Evolutionary conservation across 192 early-diverging fungal species (phyloP).

Genomic region (Helicostylum pulchrum): DNA sequence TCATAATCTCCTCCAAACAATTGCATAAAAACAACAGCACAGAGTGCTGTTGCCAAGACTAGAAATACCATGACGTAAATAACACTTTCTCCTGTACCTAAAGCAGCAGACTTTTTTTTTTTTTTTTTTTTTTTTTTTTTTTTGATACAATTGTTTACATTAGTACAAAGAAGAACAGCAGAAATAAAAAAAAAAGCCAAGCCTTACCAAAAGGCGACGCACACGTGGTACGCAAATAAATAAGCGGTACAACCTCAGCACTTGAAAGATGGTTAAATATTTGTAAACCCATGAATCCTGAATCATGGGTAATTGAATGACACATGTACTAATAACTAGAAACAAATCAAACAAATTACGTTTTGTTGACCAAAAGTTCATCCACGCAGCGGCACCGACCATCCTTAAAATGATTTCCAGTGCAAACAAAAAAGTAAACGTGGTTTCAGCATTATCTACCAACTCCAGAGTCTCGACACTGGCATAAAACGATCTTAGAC

Average conservation of each 20-base stretch:
- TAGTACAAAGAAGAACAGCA: background rate
- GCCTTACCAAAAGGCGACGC: constrained; percentile 42
- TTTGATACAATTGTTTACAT: background rate
- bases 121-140: too few species aligned
- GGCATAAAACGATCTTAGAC: constrained; percentile 36
- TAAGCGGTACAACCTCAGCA: constrained; percentile 43
- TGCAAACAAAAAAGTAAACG: constrained; percentile 48
- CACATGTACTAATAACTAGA: constrained; percentile 40
- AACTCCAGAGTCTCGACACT: constrained; percentile 19
- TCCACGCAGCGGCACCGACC: constrained; percentile 27
- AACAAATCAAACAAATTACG: constrained; percentile 47
- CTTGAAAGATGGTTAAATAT: constrained; percentile 55
- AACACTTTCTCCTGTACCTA: constrained; percentile 35
- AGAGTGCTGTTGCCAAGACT: constrained; percentile 27
- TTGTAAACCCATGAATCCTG: constrained; percentile 36
- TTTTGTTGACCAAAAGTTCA: constrained; percentile 38
- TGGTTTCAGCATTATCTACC: constrained; percentile 42
- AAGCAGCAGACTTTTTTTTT: constrained; percentile 24
- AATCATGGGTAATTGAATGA: constrained; percentile 52
- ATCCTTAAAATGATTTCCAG: constrained; percentile 47
- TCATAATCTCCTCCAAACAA: constrained; percentile 36
- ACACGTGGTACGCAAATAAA: constrained; percentile 47
- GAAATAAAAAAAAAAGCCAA: background rate
- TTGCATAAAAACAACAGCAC: constrained; percentile 32
- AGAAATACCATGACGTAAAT: constrained; percentile 33